A percentile compares a stretch with the other conserved stretches of the same genome.
Conservation (phyloP, 768 basidiomycete genomes). For the Tephrocybe sp. region DNA sequence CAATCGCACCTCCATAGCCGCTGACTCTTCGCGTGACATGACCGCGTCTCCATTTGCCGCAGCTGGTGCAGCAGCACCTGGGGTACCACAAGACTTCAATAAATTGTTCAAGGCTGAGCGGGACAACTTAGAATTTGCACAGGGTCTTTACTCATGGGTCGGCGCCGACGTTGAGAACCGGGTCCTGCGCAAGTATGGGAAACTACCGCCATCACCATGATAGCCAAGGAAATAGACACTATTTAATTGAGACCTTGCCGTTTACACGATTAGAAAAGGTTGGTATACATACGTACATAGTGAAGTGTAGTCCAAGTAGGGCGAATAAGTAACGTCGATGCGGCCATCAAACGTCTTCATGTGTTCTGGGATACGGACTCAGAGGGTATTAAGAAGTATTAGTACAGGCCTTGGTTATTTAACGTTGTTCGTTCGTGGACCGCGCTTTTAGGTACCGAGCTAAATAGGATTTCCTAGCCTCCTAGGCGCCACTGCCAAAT, state of each 20-base stretch:
- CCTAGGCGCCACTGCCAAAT: no score
- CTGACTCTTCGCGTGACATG: conserved; percentile 78
- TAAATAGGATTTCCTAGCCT: no score
- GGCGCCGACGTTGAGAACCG: conserved; percentile 80
- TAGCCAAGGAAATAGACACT: conserved; percentile 13
- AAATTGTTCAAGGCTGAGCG: conserved; percentile 91
- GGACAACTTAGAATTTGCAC: conserved; percentile 91
- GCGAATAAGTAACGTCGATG: neutral
- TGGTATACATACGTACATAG: neutral
- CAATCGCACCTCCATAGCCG: conserved; percentile 51
- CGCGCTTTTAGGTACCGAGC: no score
- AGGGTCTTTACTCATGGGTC: conserved; percentile 82
- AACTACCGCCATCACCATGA: conserved; percentile 40
- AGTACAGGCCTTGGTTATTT: no score
- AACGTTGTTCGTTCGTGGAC: no score
- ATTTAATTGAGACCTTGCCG: neutral
- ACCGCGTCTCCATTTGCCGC: conserved; percentile 66
- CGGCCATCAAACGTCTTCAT: neutral
- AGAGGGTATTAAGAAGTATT: neutral
- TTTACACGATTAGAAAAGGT: neutral
- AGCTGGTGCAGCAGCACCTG: conserved; percentile 44
- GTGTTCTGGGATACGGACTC: neutral
- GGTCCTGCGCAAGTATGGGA: conserved; percentile 77
- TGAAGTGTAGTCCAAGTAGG: neutral
- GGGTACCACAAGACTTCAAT: conserved; percentile 77